phyloP scores from a whole-genome alignment of 176 grass and related monocot genomes.

The Bromus sterilis region DNA sequence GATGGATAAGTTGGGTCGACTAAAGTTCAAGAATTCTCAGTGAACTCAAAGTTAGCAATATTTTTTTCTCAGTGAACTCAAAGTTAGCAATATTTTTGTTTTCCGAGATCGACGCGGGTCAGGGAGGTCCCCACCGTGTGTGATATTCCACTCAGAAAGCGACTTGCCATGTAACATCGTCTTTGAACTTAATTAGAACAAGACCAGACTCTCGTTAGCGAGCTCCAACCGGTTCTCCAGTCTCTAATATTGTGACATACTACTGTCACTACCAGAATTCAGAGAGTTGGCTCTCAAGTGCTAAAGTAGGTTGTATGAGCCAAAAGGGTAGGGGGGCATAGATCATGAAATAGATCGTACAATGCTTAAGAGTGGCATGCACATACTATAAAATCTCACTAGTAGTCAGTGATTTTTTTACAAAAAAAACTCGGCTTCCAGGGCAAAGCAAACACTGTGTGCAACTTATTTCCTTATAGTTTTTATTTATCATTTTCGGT shows the following conservation, averaged over 20 bases:
- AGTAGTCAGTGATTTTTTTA: too few species aligned
- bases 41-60: too few species aligned
- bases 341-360: neutral
- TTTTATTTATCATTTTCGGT: neutral
- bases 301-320: too few species aligned
- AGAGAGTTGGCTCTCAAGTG: neutral
- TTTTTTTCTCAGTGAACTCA: too few species aligned
- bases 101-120: too few species aligned
- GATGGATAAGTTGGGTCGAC: neutral
- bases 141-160: neutral
- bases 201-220: too few species aligned
- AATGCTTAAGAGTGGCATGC: neutral
- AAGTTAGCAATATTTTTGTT: too few species aligned
- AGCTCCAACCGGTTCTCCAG: neutral
- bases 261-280: neutral
- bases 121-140: too few species aligned
- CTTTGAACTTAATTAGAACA: neutral
- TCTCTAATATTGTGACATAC: neutral
- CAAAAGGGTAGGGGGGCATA: neutral
- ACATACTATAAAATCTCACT: too few species aligned
- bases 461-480: neutral
- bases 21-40: neutral
- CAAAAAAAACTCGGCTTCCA: too few species aligned
- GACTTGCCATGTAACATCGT: neutral
- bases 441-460: neutral